phyloP scores from a whole-genome alignment of 2,329 filamentous ascomycete genomes.

The Colletotrichum sp. region DNA sequence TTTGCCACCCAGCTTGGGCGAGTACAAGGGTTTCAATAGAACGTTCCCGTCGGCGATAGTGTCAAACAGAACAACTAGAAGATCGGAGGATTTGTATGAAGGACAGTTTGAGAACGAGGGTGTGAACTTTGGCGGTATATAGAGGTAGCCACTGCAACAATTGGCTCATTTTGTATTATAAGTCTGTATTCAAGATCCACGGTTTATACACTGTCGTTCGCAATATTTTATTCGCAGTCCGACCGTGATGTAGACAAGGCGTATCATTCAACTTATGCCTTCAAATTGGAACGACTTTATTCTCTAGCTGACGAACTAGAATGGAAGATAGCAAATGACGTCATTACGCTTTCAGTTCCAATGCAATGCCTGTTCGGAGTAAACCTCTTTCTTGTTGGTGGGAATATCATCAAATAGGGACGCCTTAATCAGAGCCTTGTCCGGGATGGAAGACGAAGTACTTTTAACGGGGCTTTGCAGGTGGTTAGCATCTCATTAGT shows the following conservation, averaged over 20 bases:
- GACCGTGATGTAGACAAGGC: background rate
- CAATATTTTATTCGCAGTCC: background rate
- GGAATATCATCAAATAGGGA: slow-evolving; percentile 15
- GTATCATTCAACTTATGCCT: background rate
- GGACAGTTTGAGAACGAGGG: background rate
- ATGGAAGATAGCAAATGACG: background rate
- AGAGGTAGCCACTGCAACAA: background rate
- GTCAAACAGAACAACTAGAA: background rate
- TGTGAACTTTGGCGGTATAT: background rate
- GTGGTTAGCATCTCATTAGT: background rate
- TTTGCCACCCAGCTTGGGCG: slow-evolving; percentile 62
- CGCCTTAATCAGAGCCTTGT: slow-evolving; percentile 1
- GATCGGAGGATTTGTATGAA: background rate
- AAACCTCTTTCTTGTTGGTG: background rate
- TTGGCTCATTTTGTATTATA: background rate
- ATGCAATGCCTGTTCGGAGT: background rate
- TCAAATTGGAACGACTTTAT: background rate
- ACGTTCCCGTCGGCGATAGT: slow-evolving; percentile 16
- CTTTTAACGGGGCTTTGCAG: background rate
- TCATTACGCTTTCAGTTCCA: background rate
- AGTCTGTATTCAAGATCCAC: background rate
- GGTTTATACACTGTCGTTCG: background rate
- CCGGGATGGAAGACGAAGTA: background rate
- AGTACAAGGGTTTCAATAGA: slow-evolving; percentile 36
- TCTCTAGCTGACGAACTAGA: background rate